A percentile compares a stretch with the other conserved stretches of the same genome.
Conservation (phyloP, 2,329 filamentous ascomycete genomes). For the Xylaria sp. region DNA sequence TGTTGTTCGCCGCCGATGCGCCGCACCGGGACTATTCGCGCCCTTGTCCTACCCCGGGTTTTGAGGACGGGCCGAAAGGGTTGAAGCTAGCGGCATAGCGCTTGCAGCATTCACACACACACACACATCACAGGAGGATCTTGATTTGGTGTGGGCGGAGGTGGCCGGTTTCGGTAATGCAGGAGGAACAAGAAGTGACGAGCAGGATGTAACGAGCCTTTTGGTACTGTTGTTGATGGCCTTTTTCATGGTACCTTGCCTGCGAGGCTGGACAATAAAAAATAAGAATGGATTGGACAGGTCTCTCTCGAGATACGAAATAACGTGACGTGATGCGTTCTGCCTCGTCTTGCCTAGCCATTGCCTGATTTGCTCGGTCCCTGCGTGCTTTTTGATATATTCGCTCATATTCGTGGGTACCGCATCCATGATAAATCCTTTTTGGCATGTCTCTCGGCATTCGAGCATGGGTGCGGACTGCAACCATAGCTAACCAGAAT, state of each 20-base stretch:
- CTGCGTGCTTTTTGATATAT: neutral
- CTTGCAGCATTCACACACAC: conserved; percentile 24
- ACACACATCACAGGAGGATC: conserved; percentile 30
- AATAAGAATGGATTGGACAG: conserved; percentile 22
- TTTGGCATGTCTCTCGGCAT: conserved; percentile 22
- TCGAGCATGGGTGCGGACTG: conserved; percentile 9
- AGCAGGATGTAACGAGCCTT: conserved; percentile 32
- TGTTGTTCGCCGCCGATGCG: conserved; percentile 11
- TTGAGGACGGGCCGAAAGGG: conserved; percentile 42
- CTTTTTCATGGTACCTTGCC: conserved; percentile 4
- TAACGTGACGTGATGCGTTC: conserved; percentile 14
- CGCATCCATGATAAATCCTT: neutral
- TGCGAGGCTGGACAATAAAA: conserved; percentile 14
- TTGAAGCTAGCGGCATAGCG: conserved; percentile 32
- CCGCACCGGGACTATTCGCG: conserved; percentile 11
- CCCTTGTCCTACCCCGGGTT: conserved; percentile 43
- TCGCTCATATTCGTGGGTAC: conserved; percentile 1
- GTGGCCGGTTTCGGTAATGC: conserved; percentile 25
- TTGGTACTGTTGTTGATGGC: neutral
- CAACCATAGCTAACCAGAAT: conserved; percentile 10
- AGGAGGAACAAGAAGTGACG: conserved; percentile 6
- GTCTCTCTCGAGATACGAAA: conserved; percentile 13
- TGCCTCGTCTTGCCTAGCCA: conserved; percentile 9
- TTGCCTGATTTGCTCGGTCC: neutral
- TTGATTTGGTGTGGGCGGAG: conserved; percentile 26